These are phyloP conservation scores for Nemophila menziesii DNA, from an alignment of 257 asterid genomes.

Conservation along the genomic window DNA sequence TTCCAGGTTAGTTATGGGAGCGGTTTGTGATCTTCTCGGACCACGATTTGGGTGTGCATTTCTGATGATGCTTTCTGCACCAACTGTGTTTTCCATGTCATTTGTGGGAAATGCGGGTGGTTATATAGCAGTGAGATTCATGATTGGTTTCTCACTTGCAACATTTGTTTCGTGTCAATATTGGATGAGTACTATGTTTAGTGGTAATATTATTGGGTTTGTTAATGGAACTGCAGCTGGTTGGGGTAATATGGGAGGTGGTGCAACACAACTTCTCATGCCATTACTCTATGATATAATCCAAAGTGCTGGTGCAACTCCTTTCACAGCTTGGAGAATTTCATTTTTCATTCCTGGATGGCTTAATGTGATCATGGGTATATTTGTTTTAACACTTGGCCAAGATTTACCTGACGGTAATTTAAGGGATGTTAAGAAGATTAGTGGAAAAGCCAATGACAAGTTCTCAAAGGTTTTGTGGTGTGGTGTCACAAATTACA, in stretches of 20 bases:
- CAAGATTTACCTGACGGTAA: conserved; percentile 82
- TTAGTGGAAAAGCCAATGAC: conserved; percentile 66
- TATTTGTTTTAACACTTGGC: conserved; percentile 52
- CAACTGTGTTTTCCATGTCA: conserved; percentile 54
- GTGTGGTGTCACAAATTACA: conserved; percentile 40
- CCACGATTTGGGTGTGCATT: conserved; percentile 64
- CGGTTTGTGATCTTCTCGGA: conserved; percentile 68
- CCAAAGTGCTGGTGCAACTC: conserved; percentile 30
- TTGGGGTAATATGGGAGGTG: conserved; percentile 94
- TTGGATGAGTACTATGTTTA: conserved; percentile 89
- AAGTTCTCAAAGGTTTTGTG: conserved; percentile 23
- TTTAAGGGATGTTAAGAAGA: conserved; percentile 36
- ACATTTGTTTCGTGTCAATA: conserved; percentile 82
- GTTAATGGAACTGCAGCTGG: conserved; percentile 83
- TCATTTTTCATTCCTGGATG: conserved; percentile 67
- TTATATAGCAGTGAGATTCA: conserved; percentile 53
- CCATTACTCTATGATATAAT: conserved; percentile 48
- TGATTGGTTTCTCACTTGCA: conserved; percentile 64
- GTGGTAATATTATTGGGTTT: conserved; percentile 45
- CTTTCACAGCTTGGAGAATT: conserved; percentile 71
- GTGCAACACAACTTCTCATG: conserved; percentile 81
- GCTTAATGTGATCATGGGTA: conserved; percentile 50
- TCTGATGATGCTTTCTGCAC: conserved; percentile 51
- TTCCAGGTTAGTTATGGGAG: conserved; percentile 70
- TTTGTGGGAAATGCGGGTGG: conserved; percentile 26